Evolutionary conservation across 1,284 basidiomycete genomes (phyloP).

Genomic region (Agroathelia rolfsii): DNA sequence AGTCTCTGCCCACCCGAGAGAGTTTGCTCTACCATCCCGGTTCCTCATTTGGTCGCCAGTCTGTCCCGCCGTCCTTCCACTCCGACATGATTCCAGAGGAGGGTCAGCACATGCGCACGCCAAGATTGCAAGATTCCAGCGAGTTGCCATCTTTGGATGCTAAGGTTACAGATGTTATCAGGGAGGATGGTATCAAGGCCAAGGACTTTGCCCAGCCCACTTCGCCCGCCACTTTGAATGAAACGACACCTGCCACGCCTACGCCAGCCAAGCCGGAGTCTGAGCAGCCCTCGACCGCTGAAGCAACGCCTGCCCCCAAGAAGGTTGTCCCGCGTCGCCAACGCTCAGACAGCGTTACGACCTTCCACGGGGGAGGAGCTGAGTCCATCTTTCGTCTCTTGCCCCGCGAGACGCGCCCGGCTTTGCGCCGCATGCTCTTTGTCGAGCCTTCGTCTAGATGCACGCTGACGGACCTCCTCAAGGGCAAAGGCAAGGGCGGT

Average conservation of each 20-base stretch:
- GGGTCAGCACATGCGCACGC: too few relatives aligned
- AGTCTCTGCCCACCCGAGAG: conserved; percentile 50
- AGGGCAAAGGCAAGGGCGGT: conserved; percentile 68
- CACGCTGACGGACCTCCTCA: conserved; percentile 87
- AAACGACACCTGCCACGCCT: conserved; percentile 12
- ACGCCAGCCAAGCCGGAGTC: conserved; percentile 12
- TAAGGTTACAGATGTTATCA: too few relatives aligned
- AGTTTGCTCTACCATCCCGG: too few relatives aligned
- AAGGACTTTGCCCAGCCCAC: too few relatives aligned
- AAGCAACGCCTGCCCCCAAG: conserved; percentile 16
- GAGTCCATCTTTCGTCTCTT: conserved; percentile 97
- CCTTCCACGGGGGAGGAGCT: conserved; percentile 81
- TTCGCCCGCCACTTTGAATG: conserved; percentile 14
- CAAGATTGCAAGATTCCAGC: too few relatives aligned
- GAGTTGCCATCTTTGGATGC: too few relatives aligned
- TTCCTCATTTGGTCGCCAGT: too few relatives aligned
- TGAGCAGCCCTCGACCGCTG: too few relatives aligned
- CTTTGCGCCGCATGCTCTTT: conserved; percentile 88
- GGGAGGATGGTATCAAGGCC: too few relatives aligned
- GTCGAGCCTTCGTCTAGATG: conserved; percentile 85
- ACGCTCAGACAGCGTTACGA: conserved; percentile 54
- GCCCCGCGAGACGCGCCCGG: conserved; percentile 84
- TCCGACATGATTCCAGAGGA: too few relatives aligned
- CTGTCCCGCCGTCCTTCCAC: too few relatives aligned
- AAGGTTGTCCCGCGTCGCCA: conserved; percentile 36